These are phyloP conservation scores for Moesziomyces antarcticus DNA, from an alignment of 1,284 basidiomycete genomes.

Conservation along the genomic window DNA sequence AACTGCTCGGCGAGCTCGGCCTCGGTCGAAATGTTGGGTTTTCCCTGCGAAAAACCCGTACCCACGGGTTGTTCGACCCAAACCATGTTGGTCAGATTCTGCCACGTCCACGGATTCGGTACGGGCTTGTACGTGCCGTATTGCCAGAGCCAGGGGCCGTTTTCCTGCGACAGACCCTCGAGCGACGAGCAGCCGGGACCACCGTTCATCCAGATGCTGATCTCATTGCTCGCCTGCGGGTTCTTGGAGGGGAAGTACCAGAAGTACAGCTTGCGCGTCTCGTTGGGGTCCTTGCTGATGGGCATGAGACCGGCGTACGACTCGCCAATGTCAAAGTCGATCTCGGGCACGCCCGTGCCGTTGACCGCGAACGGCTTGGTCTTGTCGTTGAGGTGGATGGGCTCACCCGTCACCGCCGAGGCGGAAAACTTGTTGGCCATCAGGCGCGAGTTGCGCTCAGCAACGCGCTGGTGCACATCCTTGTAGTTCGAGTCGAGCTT, in stretches of 20 bases:
- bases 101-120: constrained; percentile 80
- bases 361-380: constrained; percentile 33
- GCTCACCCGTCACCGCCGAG: constrained; percentile 15
- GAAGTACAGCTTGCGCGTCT: constrained; percentile 76
- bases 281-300: constrained; percentile 32
- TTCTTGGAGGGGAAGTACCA: constrained; percentile 86
- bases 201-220: constrained; percentile 76
- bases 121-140: constrained; percentile 76
- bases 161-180: constrained; percentile 82
- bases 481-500: constrained; percentile 29
- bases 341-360: constrained; percentile 44
- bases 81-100: constrained; percentile 78
- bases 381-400: constrained; percentile 34
- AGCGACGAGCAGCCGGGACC: constrained; percentile 77
- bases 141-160: constrained; percentile 78
- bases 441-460: constrained; percentile 17
- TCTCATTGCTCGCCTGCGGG: constrained; percentile 76
- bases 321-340: constrained; percentile 49
- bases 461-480: constrained; percentile 28
- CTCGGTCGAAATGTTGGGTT: constrained; percentile 73
- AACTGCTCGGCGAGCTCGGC: constrained; percentile 67
- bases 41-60: constrained; percentile 82
- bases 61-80: constrained; percentile 87
- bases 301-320: constrained; percentile 60
- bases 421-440: constrained; percentile 14